These are phyloP conservation scores for Gilbertella persicaria DNA, from an alignment of 371 early-diverging fungal species.

Conservation along the genomic window DNA sequence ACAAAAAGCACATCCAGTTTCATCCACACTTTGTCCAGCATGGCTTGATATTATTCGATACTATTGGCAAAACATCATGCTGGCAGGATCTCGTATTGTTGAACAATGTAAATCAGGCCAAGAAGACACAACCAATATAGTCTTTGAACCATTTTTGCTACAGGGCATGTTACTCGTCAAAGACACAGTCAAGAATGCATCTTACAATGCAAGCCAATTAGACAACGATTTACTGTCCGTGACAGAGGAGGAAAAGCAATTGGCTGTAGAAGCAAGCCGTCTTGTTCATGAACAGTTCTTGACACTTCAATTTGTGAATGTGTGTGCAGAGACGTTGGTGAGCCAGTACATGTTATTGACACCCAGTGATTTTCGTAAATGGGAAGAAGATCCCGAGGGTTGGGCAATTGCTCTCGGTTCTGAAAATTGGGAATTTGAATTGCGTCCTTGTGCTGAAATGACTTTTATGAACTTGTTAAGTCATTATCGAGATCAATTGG, in stretches of 20 bases:
- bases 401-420: constrained; percentile 81
- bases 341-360: constrained; percentile 75
- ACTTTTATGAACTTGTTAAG: constrained; percentile 78
- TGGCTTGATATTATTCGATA: constrained; percentile 69
- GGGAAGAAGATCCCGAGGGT: constrained; percentile 89
- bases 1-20: constrained; percentile 70
- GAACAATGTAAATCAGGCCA: constrained; percentile 24
- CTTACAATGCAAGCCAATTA: constrained; percentile 37
- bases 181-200: constrained; percentile 67
- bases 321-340: constrained; percentile 70
- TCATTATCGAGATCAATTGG: constrained; percentile 60
- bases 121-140: neutral
- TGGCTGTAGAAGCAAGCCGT: constrained; percentile 52
- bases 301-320: constrained; percentile 66
- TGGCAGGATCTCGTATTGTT: constrained; percentile 26
- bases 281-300: constrained; percentile 69
- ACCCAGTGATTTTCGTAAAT: constrained; percentile 69
- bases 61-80: constrained; percentile 68
- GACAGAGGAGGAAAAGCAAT: constrained; percentile 54
- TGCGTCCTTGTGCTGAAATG: constrained; percentile 84
- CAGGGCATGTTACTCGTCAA: constrained; percentile 74
- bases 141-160: constrained; percentile 58
- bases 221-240: constrained; percentile 34
- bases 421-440: constrained; percentile 86
- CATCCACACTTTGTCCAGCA: constrained; percentile 68